Percentiles rank a stretch among this genome's conserved stretches.
These are phyloP conservation scores for Coriaria nepalensis DNA, from an alignment of 306 rosid genomes.

Conservation along the genomic window DNA sequence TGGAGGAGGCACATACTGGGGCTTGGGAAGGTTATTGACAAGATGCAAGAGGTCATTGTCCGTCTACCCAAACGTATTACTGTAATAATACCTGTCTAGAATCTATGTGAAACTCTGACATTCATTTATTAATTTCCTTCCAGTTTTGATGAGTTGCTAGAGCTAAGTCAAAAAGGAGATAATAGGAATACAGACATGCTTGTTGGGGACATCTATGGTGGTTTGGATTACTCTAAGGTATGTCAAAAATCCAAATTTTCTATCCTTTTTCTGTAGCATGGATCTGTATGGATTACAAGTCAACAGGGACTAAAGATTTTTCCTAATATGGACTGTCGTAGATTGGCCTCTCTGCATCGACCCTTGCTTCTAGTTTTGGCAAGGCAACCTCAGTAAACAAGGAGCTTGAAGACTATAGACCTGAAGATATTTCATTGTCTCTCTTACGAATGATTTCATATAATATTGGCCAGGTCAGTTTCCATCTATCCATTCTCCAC, in stretches of 20 bases:
- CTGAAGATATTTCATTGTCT: slow-evolving; percentile 95
- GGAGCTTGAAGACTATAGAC: slow-evolving; percentile 90
- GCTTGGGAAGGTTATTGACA: slow-evolving; percentile 86
- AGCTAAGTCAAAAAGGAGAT: slow-evolving; percentile 94
- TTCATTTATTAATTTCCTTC: slow-evolving; percentile 20
- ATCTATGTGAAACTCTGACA: slow-evolving; percentile 13
- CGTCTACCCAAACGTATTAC: slow-evolving; percentile 4
- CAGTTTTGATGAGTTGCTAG: slow-evolving; percentile 96
- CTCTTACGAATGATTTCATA: slow-evolving; percentile 96
- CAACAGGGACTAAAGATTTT: too few relatives aligned
- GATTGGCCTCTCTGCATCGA: slow-evolving; percentile 97
- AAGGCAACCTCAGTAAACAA: slow-evolving; percentile 77
- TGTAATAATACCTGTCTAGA: slow-evolving; percentile 10
- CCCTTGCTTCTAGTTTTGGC: slow-evolving; percentile 98
- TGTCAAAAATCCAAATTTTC: slow-evolving; percentile 11
- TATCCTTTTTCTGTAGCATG: slow-evolving; percentile 5
- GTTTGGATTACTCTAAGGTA: slow-evolving; percentile 95
- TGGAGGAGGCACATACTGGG: slow-evolving; percentile 99
- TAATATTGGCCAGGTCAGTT: slow-evolving; percentile 90
- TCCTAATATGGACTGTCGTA: too few relatives aligned
- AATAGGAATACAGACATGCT: slow-evolving; percentile 92
- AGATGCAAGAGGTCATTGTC: slow-evolving; percentile 79
- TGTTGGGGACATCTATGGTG: slow-evolving; percentile 98
- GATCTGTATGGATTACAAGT: slow-evolving; percentile 2
- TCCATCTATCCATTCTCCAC: background rate